phyloP scores from a whole-genome alignment of 1,284 basidiomycete species.

The Ganoderma resinaceum region DNA sequence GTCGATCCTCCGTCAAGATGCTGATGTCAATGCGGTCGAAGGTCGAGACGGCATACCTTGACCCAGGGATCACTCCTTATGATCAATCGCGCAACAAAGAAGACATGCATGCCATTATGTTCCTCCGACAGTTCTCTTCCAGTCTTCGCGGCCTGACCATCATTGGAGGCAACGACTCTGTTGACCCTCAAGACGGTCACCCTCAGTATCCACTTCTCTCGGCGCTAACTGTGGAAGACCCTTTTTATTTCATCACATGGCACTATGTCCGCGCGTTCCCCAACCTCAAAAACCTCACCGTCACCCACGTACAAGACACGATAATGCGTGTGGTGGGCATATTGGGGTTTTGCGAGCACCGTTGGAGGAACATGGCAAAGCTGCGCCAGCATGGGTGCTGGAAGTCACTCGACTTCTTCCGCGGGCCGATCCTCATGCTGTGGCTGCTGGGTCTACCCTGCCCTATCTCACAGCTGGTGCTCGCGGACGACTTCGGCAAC shows the following conservation, averaged over 20 bases:
- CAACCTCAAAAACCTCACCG: neutral
- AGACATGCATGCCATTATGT: neutral
- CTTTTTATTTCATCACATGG: neutral
- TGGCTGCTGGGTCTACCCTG: neutral
- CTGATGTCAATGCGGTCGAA: neutral
- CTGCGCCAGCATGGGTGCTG: neutral
- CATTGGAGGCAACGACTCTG: neutral
- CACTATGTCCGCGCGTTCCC: neutral
- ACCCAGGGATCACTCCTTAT: neutral
- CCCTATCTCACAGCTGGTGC: neutral
- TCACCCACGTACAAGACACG: too few species aligned
- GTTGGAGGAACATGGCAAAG: neutral
- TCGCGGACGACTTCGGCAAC: neutral
- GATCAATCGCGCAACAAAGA: neutral
- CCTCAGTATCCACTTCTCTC: neutral
- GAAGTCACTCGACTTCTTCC: neutral
- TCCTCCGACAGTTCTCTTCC: neutral
- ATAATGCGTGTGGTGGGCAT: neutral
- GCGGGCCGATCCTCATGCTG: neutral
- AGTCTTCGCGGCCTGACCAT: neutral
- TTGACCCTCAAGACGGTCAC: neutral
- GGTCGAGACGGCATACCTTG: neutral
- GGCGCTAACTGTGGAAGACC: neutral
- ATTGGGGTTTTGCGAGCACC: neutral
- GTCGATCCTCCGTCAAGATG: neutral